Evolutionary conservation across 1,284 basidiomycete genomes (phyloP).

Genomic region (Cystobasidium pallidum): DNA sequence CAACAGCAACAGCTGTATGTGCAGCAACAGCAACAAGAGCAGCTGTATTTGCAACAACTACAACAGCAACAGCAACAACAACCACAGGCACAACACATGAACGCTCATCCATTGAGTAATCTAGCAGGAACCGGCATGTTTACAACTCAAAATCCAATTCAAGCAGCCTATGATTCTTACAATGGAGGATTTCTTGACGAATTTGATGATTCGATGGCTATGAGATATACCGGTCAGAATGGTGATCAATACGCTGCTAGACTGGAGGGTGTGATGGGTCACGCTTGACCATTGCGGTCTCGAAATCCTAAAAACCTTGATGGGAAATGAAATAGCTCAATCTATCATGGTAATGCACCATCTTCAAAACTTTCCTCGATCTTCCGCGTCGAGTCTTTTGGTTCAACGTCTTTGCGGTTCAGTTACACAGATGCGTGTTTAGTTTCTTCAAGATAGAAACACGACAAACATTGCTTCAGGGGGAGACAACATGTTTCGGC

Average conservation of each 20-base stretch:
- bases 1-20: conserved; percentile 17
- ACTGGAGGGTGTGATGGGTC: conserved; percentile 41
- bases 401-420: no score
- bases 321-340: no score
- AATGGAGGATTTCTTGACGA: conserved; percentile 38
- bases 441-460: no score
- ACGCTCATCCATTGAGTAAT: conserved; percentile 3
- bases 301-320: no score
- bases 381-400: no score
- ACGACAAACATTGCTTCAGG: no score
- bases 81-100: not conserved
- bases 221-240: conserved; percentile 31
- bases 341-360: no score
- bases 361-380: no score
- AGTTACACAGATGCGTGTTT: no score
- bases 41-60: not conserved
- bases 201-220: conserved; percentile 35
- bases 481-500: no score
- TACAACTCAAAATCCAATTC: conserved; percentile 28
- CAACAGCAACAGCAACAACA: conserved; percentile 20
- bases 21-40: conserved; percentile 23
- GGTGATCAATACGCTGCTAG: conserved; percentile 35
- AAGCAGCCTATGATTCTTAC: conserved; percentile 35
- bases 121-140: conserved; percentile 22
- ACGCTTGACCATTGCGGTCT: no score